These are phyloP conservation scores for Penicillium soppii DNA, from an alignment of 495 filamentous ascomycete genomes.

Conservation along the genomic window DNA sequence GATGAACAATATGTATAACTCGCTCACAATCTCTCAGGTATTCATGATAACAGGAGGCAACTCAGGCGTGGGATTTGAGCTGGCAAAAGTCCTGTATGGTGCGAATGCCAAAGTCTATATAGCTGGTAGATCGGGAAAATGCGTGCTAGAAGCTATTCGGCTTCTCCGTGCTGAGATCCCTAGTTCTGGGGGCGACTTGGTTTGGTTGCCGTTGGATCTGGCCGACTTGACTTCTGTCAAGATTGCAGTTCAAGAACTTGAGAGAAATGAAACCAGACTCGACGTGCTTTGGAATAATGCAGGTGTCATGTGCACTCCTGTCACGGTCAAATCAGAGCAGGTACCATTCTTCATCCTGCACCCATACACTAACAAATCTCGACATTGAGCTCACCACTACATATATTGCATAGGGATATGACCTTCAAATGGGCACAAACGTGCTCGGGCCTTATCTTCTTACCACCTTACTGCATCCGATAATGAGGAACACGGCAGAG, in stretches of 20 bases:
- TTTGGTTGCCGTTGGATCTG: slow-evolving; percentile 44
- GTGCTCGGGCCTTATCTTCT: slow-evolving; percentile 49
- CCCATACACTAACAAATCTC: background rate
- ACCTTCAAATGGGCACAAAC: slow-evolving; percentile 49
- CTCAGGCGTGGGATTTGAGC: slow-evolving; percentile 41
- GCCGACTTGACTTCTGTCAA: slow-evolving; percentile 46
- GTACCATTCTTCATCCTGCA: slow-evolving; percentile 4
- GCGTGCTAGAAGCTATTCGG: slow-evolving; percentile 33
- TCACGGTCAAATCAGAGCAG: slow-evolving; percentile 27
- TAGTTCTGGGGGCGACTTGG: slow-evolving; percentile 30
- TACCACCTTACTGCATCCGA: slow-evolving; percentile 44
- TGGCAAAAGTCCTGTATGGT: slow-evolving; percentile 41
- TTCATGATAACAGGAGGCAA: slow-evolving; percentile 45
- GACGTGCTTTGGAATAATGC: slow-evolving; percentile 54
- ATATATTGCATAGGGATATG: slow-evolving; percentile 27
- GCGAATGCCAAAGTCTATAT: slow-evolving; percentile 40
- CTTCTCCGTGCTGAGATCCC: slow-evolving; percentile 17
- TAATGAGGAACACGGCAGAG: slow-evolving; percentile 37
- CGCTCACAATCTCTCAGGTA: slow-evolving; percentile 17
- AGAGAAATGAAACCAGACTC: slow-evolving; percentile 36
- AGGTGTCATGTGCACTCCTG: slow-evolving; percentile 43
- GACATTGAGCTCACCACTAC: background rate
- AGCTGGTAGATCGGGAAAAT: slow-evolving; percentile 30
- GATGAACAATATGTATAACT: background rate
- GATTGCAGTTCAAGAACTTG: slow-evolving; percentile 37